Evolutionary conservation across 2,329 filamentous ascomycete species (phyloP).

Genomic region (Leptodontidium sp.): DNA sequence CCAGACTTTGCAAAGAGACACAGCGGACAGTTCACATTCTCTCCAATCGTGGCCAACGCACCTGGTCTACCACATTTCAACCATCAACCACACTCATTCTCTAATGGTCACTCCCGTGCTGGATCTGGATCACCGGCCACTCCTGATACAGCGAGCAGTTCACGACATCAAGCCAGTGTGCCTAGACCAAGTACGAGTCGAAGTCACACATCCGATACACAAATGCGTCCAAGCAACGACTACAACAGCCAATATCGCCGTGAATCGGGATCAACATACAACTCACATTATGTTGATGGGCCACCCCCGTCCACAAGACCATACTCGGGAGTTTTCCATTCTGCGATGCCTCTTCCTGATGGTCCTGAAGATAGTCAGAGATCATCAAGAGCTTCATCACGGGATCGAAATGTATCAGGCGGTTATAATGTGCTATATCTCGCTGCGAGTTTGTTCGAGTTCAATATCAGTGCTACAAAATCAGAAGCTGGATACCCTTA

Average conservation of each 20-base stretch:
- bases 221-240: constrained; percentile 61
- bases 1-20: constrained; percentile 71
- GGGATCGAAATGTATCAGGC: constrained; percentile 60
- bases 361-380: constrained; percentile 60
- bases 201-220: constrained; percentile 62
- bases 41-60: constrained; percentile 55
- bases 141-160: constrained; percentile 59
- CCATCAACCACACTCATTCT: constrained; percentile 60
- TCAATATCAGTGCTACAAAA: constrained; percentile 92
- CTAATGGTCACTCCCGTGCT: constrained; percentile 59
- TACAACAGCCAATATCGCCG: constrained; percentile 52
- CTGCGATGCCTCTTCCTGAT: constrained; percentile 83
- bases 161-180: constrained; percentile 47
- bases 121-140: constrained; percentile 66
- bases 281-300: constrained; percentile 53
- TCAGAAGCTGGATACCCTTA: constrained; percentile 96
- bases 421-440: constrained; percentile 84
- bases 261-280: constrained; percentile 64
- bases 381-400: constrained; percentile 66
- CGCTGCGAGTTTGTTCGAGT: constrained; percentile 93
- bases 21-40: constrained; percentile 72
- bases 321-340: constrained; percentile 84
- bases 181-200: constrained; percentile 66
- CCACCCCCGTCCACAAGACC: constrained; percentile 50
- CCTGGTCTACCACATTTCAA: constrained; percentile 64